Evolutionary conservation across 83 land plant species (phyloP).

Genomic region (Larix sibirica): DNA sequence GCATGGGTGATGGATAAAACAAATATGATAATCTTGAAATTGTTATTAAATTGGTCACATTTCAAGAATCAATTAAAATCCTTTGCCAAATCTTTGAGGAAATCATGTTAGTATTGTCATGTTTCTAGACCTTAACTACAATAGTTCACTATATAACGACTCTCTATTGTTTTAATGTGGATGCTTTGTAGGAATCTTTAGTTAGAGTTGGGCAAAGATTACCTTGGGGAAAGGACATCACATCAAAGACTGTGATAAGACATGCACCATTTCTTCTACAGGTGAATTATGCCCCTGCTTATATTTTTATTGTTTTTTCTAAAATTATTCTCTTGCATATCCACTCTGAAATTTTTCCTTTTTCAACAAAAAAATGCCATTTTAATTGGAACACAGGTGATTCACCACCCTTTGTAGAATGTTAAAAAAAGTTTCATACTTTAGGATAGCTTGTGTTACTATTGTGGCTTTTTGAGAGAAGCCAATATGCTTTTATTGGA

Average conservation of each 20-base stretch:
- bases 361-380: neutral
- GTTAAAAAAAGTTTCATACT: neutral
- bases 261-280: slow-evolving; percentile 35
- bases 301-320: neutral
- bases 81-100: neutral
- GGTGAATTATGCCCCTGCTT: slow-evolving; percentile 9
- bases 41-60: too few species aligned
- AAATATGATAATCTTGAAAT: too few species aligned
- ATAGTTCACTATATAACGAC: neutral
- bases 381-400: neutral
- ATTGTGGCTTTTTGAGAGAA: neutral
- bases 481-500: neutral
- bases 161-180: slow-evolving; percentile 3
- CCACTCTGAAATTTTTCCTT: neutral
- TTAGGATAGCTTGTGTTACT: neutral
- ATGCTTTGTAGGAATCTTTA: slow-evolving; percentile 22
- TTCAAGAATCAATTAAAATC: too few species aligned
- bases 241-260: slow-evolving; percentile 24
- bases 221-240: slow-evolving; percentile 43
- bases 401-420: neutral
- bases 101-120: neutral
- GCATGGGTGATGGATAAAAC: neutral
- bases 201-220: slow-evolving; percentile 30
- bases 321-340: neutral
- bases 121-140: neutral